A percentile compares a stretch with the other conserved stretches of the same genome.
Conservation (phyloP, 768 basidiomycete genomes). For the Russula sp. region DNA sequence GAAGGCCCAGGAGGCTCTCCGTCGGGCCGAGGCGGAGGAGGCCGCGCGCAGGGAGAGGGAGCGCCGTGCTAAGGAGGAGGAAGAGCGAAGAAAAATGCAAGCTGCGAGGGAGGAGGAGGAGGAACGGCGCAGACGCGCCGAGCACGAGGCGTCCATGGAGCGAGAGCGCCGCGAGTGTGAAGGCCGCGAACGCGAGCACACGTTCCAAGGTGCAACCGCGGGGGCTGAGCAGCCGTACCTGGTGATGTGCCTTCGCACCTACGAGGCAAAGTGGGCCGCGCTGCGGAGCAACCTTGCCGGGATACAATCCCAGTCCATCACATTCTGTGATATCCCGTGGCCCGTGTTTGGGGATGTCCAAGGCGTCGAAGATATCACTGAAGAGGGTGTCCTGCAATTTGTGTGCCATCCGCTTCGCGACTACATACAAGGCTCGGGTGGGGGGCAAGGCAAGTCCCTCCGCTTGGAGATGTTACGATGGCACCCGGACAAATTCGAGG, state of each 20-base stretch:
- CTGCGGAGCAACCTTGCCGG: neutral
- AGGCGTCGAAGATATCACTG: conserved; percentile 31
- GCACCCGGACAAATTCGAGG: conserved; percentile 50
- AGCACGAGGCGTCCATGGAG: neutral
- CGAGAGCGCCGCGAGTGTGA: neutral
- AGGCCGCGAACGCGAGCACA: neutral
- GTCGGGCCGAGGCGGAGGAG: neutral
- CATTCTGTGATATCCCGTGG: conserved; percentile 38
- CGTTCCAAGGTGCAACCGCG: neutral
- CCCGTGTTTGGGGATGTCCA: conserved; percentile 29
- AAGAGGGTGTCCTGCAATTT: conserved; percentile 33
- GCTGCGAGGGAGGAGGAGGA: neutral
- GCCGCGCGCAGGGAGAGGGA: neutral
- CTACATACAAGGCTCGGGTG: conserved; percentile 22
- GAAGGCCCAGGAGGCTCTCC: conserved; percentile 1
- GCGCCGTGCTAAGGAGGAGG: neutral
- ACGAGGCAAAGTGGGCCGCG: conserved; percentile 18
- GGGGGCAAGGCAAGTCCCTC: conserved; percentile 31
- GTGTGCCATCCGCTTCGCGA: conserved; percentile 33
- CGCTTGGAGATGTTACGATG: conserved; percentile 43
- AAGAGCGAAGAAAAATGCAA: neutral
- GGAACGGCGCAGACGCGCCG: neutral
- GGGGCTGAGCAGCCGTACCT: neutral
- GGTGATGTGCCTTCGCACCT: neutral
- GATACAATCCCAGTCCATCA: conserved; percentile 8